Percentiles rank a stretch among this genome's conserved stretches.
These are phyloP conservation scores for Malus orientalis DNA, from an alignment of 306 rosid genomes.

Conservation along the genomic window DNA sequence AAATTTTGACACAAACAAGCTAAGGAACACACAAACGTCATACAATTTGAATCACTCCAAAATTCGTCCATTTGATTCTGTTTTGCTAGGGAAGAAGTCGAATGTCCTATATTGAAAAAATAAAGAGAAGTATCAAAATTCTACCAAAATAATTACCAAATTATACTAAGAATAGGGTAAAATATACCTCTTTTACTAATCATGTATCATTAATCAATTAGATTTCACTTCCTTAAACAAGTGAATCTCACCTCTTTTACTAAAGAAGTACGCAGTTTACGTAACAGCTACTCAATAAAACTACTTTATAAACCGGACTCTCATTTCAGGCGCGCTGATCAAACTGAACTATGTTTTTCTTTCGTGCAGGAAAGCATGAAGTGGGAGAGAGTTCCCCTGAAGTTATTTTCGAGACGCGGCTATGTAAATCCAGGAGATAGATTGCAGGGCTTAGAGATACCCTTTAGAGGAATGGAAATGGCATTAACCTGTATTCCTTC, in stretches of 20 bases:
- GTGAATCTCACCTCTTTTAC: neutral
- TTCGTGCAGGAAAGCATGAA: slow-evolving; percentile 39
- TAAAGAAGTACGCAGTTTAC: neutral
- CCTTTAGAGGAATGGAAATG: slow-evolving; percentile 52
- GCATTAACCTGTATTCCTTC: slow-evolving; percentile 34
- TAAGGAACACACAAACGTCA: no score
- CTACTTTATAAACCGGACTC: neutral
- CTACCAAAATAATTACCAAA: no score
- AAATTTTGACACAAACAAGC: no score
- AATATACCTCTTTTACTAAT: no score
- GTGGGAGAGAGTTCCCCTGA: slow-evolving; percentile 52
- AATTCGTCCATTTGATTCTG: no score
- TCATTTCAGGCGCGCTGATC: neutral
- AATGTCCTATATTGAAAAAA: no score
- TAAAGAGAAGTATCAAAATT: no score
- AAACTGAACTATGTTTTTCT: neutral
- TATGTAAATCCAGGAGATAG: slow-evolving; percentile 15
- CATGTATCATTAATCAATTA: no score
- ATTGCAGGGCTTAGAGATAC: slow-evolving; percentile 32
- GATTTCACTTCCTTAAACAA: neutral
- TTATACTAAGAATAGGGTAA: no score
- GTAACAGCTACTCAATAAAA: no score
- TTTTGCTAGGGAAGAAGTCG: no score
- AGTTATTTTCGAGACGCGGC: neutral
- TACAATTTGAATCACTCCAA: no score